These are phyloP conservation scores for Magnolia kwangsiensis DNA, from an alignment of 164 flowering plant genomes.

Conservation along the genomic window DNA sequence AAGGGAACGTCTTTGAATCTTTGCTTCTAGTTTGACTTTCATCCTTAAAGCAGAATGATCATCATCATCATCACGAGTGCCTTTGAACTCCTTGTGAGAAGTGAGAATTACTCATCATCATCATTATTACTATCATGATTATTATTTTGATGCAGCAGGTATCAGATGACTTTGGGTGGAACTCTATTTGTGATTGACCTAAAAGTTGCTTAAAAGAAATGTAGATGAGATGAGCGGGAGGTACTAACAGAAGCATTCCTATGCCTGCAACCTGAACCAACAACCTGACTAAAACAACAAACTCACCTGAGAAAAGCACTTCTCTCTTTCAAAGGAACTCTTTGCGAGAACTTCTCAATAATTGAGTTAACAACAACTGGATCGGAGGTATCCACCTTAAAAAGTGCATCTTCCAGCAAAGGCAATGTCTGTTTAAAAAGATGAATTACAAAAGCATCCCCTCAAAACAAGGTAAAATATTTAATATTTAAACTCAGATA, in stretches of 20 bases:
- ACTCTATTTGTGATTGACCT: neutral
- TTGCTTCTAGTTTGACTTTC: too few species aligned
- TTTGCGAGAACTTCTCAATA: slow-evolving; percentile 50
- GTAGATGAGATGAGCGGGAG: too few species aligned
- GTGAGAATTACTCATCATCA: too few species aligned
- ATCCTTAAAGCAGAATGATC: too few species aligned
- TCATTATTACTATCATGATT: too few species aligned
- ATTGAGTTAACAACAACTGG: slow-evolving; percentile 41
- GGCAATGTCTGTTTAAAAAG: slow-evolving; percentile 49
- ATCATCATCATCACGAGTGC: too few species aligned
- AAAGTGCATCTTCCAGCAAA: slow-evolving; percentile 58
- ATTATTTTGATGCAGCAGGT: neutral
- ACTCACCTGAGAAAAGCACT: slow-evolving; percentile 58
- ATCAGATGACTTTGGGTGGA: neutral
- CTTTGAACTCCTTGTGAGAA: too few species aligned
- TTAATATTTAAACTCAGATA: too few species aligned
- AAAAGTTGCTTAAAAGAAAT: neutral
- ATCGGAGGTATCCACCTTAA: slow-evolving; percentile 45
- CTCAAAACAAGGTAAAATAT: too few species aligned
- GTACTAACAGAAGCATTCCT: neutral
- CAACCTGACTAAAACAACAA: neutral
- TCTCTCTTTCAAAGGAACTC: slow-evolving; percentile 54
- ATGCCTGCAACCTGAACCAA: neutral
- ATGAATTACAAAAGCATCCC: slow-evolving; percentile 13
- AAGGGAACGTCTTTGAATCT: too few species aligned